Evolutionary conservation across 495 filamentous ascomycete genomes (phyloP), one percentile per base, ranked within the genome.

Genomic region (Tuber umbilicatum): DNA sequence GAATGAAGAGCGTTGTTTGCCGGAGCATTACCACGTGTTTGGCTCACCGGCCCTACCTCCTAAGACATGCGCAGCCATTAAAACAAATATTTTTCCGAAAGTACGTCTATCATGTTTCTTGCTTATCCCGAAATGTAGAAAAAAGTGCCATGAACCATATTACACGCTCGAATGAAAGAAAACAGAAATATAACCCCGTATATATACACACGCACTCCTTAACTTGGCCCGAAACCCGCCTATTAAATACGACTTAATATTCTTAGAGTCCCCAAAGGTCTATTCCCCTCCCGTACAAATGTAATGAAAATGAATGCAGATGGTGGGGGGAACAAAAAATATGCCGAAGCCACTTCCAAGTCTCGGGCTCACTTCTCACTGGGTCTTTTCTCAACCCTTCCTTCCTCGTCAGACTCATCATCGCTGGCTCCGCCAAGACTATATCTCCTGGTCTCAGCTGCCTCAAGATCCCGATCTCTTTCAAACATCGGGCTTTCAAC

Each of bases 381-480:
- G 4, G 55, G 47, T 12, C 23, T 73, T 42, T 78, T 79, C 35
- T 27, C 50, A 4, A 6, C n/a, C n/a, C 73, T 79, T 67, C 71
- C 55, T 74, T 79, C 76, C 42, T 75, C 78, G 50, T 81, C 81
- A 14, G 64, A 75, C 64, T 81, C 80, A 0, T 80, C 82, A 23
- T 85, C 86, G 76, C 89, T 90, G 16, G 70, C 87, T 31, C 83
- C 87, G 40, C 89, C 91, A 21, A 91, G 83, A 79, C 87, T 89
- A 79, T 90, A 91, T 64, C 83, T 84, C 38, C 83, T 79, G n/a
- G 81, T 81, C 2, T 83, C 82, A 21, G 85, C 84, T 4, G 75
- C 31, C 68, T 81, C 81, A 31, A 72, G 50, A 43, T 82, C 80
- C 69, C 75, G 73, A 14, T 39, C 73, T 68, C 76, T 79, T 74